Evolutionary conservation across 1,284 basidiomycete species (phyloP).

Genomic region (Pseudozyma hubeiensis): DNA sequence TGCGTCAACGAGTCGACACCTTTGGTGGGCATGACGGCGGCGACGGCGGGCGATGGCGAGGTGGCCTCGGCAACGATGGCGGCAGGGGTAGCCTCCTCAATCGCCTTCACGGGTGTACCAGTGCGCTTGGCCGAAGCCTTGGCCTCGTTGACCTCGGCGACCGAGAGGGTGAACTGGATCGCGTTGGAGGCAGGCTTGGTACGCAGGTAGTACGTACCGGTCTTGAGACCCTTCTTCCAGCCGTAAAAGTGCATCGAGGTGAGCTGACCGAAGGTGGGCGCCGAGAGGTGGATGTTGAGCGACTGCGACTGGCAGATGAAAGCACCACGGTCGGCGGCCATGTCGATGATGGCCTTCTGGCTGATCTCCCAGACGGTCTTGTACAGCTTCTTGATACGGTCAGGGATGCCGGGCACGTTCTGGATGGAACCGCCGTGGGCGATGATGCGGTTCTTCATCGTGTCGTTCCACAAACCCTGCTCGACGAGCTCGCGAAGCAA

Average conservation of each 20-base stretch:
- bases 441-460: slow-evolving; percentile 99
- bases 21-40: slow-evolving; percentile 15
- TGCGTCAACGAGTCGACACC: slow-evolving; percentile 23
- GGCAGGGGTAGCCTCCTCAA: slow-evolving; percentile 10
- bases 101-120: slow-evolving; percentile 18
- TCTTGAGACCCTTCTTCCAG: slow-evolving; percentile 99
- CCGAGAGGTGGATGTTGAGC: slow-evolving; percentile 91
- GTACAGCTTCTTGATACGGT: slow-evolving; percentile 82
- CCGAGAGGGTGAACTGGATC: slow-evolving; percentile 96
- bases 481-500: slow-evolving; percentile 95
- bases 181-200: slow-evolving; percentile 94
- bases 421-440: slow-evolving; percentile 94
- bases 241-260: slow-evolving; percentile 97
- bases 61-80: slow-evolving; percentile 11
- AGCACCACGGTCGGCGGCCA: slow-evolving; percentile 96
- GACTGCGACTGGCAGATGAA: slow-evolving; percentile 90
- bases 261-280: slow-evolving; percentile 91
- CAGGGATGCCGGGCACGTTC: slow-evolving; percentile 68
- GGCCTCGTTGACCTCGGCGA: slow-evolving; percentile 79
- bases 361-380: slow-evolving; percentile 99
- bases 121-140: slow-evolving; percentile 71
- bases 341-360: slow-evolving; percentile 97
- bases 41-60: slow-evolving; percentile 12
- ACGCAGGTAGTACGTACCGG: slow-evolving; percentile 84
- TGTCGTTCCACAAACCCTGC: slow-evolving; percentile 93